Base-by-base conservation (phyloP, 148 eudicot species). In the Camellia granthamiana region DNA sequence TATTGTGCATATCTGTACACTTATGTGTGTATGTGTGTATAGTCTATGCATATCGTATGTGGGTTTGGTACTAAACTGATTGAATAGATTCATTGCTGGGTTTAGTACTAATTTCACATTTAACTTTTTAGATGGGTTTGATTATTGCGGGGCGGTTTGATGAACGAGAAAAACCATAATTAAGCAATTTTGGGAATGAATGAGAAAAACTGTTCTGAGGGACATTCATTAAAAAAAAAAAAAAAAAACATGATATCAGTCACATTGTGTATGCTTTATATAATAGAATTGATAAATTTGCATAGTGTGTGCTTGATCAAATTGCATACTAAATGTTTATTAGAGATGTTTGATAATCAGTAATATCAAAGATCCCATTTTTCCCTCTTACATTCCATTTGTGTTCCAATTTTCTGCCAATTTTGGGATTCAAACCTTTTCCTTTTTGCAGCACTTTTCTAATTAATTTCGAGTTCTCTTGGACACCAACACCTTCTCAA, bases 391-490 rank as follows among this genome's bases (percentile, higher is more conserved):
- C 3, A 7, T 79, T 63, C 46, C 62, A 10, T 79, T 9, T 49
- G 38, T 30, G 18, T 74, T 56, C 49, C 7, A 55, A 56, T 15
- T 75, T 58, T 16, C 12, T 65, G 38, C 43, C 67, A 30, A 42
- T 12, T 61, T 61, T 64, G 46, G 59, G 38, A 52, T 8, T 65
- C 59, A 8, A 18, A 7, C 46, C 16, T 18, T 77, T 3, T 42
- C 3, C 4, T 16, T 66, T 77, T 21, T 51, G 46, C 16, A 8
- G 5, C 8, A 3, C 2, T 77, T 52, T 14, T 21, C 59, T 49
- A 3, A n/a, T 62, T 77, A 51, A 49, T 81, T 23, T 59, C 43
- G 14, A 46, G 19, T 78, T 76, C 19, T 44, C 19, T 67, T 21
- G 51, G 38, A 6, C 54, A 52, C n/a, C 71, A 74, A 11, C 9